Evolutionary conservation across 495 filamentous ascomycete genomes (phyloP).

Genomic region (Penicillium tannophilum): DNA sequence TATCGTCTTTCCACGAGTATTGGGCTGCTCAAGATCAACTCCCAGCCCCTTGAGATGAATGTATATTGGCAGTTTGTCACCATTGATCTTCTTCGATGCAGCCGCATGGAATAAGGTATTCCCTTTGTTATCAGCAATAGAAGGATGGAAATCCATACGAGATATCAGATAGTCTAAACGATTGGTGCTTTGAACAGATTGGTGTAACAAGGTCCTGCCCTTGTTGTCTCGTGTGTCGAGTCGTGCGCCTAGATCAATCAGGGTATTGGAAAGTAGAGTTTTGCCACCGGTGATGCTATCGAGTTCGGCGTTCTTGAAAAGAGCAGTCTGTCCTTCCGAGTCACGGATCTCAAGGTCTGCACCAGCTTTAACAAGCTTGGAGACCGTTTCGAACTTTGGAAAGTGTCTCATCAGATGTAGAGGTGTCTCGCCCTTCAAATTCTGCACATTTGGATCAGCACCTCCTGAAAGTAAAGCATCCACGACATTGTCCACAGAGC

Average conservation of each 20-base stretch:
- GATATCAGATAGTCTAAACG: neutral
- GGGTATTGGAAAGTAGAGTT: neutral
- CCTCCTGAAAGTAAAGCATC: slow-evolving; percentile 19
- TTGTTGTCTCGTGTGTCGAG: slow-evolving; percentile 23
- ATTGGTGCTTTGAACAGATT: neutral
- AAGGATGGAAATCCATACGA: neutral
- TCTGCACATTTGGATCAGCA: slow-evolving; percentile 22
- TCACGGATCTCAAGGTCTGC: slow-evolving; percentile 23
- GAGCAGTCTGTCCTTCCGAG: slow-evolving; percentile 16
- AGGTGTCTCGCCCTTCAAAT: slow-evolving; percentile 16
- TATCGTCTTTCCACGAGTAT: neutral
- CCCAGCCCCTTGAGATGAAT: neutral
- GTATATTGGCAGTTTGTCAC: neutral
- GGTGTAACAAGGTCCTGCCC: slow-evolving; percentile 23
- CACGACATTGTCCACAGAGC: neutral
- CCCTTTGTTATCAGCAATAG: neutral
- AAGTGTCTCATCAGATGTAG: slow-evolving; percentile 4
- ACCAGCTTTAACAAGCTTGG: slow-evolving; percentile 19
- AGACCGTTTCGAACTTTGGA: neutral
- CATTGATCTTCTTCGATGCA: neutral
- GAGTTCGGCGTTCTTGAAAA: slow-evolving; percentile 11
- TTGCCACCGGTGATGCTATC: neutral
- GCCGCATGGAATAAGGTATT: neutral
- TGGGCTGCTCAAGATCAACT: neutral
- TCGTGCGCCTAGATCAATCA: slow-evolving; percentile 15